Base-by-base conservation (phyloP, 2,329 filamentous ascomycete genomes). In the Drechslera avenae region DNA sequence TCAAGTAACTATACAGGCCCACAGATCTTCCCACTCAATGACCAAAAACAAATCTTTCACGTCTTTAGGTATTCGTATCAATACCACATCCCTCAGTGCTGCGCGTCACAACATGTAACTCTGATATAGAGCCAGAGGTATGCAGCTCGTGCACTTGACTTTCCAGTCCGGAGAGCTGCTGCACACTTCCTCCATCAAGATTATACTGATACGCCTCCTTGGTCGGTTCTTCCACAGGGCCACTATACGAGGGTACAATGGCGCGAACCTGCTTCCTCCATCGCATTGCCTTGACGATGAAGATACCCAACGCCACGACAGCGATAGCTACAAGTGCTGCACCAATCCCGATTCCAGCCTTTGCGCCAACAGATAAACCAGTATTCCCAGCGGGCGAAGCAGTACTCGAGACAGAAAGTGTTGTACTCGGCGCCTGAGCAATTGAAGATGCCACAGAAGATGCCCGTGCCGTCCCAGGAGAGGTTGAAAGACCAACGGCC, bases 201-300 rank as follows among this genome's bases (percentile, higher is more conserved):
- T 48, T 28, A 14, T 41, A 53, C 14, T 16, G 35, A 42, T 50
- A 45, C 13, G 28, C 18, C 16, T 50, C 39, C n/a, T 23, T 26
- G 14, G 21, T 14, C 9, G 26, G 9, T 9, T 28, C 12, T 5
- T 39, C 23, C 40, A 28, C 37, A 12, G 26, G 13, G 14, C 23
- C 17, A 10, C n/a, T 13, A 10, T 32, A 39, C 9, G 43, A 19
- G 6, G 32, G 19, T 17, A 35, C 14, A 5, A 32, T 21, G 6
- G 10, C 16, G 5, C 21, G 21, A 10, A 45, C 35, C 13, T n/a
- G 42, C 31, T 44, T 52, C 16, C 47, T 40, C 52, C 52, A 52
- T 34, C 45, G 47, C 44, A 57, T 18, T 14, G 52, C 54, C 39
- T 48, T 52, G n/a, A 18, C 32, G 0, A 55, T 33, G 13, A 55